Evolutionary conservation across 2,329 filamentous ascomycete genomes (phyloP).

Genomic region (Epichloe uncinata): DNA sequence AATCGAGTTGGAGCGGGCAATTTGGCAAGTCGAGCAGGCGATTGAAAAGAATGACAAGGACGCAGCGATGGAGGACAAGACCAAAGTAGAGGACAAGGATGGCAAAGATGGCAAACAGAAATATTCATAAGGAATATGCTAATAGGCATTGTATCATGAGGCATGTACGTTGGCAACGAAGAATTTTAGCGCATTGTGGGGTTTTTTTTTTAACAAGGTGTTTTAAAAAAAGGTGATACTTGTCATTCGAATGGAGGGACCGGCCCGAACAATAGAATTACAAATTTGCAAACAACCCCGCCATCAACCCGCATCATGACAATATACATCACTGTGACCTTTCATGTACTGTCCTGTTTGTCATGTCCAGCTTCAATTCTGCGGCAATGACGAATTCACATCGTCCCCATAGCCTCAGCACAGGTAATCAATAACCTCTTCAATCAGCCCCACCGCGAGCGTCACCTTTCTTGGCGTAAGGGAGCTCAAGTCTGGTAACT

Average conservation of each 20-base stretch:
- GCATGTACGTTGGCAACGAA: background rate
- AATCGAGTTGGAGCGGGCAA: slow-evolving; percentile 60
- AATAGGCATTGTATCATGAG: background rate
- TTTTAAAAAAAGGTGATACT: background rate
- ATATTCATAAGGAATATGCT: background rate
- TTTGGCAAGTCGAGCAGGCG: slow-evolving; percentile 54
- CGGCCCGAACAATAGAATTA: too few relatives aligned
- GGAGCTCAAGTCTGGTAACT: too few relatives aligned
- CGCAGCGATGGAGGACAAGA: background rate
- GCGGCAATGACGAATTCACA: background rate
- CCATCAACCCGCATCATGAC: too few relatives aligned
- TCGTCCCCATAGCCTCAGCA: slow-evolving; percentile 5
- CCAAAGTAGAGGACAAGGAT: background rate
- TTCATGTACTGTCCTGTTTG: too few relatives aligned
- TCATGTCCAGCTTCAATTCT: too few relatives aligned
- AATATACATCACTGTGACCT: too few relatives aligned
- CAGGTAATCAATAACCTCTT: slow-evolving; percentile 10
- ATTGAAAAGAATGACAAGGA: slow-evolving; percentile 23
- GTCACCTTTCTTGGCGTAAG: slow-evolving; percentile 8
- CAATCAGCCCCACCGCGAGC: slow-evolving; percentile 19
- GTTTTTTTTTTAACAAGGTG: background rate
- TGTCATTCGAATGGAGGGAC: too few relatives aligned
- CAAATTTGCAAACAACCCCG: too few relatives aligned
- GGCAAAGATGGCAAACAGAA: slow-evolving; percentile 1
- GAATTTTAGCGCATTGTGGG: background rate